These are phyloP conservation scores for Cytospora mali DNA, from an alignment of 2,329 filamentous ascomycete species.

Conservation along the genomic window DNA sequence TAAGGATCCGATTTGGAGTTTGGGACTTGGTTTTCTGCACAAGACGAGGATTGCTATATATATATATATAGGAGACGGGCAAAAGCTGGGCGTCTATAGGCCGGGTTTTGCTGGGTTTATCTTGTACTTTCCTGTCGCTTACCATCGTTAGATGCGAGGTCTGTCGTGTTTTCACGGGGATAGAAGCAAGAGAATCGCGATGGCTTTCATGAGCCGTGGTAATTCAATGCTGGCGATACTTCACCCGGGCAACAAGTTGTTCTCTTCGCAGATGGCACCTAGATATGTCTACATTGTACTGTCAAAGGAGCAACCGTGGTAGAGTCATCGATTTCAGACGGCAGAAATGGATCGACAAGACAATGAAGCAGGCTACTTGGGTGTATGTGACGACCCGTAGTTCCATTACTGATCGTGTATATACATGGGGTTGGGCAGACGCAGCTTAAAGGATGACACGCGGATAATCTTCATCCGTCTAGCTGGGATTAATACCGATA, in stretches of 20 bases:
- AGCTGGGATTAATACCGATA: background rate
- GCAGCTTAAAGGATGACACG: background rate
- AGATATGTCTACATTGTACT: background rate
- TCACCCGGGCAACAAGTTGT: background rate
- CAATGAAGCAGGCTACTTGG: background rate
- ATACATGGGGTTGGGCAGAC: too few species aligned
- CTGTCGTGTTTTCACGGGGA: background rate
- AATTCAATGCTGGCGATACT: background rate
- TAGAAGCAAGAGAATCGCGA: background rate
- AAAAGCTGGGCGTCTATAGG: slow-evolving; percentile 13
- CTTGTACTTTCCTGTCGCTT: slow-evolving; percentile 8
- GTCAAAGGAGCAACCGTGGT: too few species aligned
- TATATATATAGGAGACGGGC: slow-evolving; percentile 5
- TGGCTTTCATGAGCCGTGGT: background rate
- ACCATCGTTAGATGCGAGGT: slow-evolving; percentile 1
- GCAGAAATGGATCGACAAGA: background rate
- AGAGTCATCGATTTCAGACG: too few species aligned
- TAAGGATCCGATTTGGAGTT: slow-evolving; percentile 21
- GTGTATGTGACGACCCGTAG: too few species aligned
- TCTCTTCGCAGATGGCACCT: background rate
- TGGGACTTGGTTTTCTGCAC: slow-evolving; percentile 7
- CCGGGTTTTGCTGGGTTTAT: slow-evolving; percentile 4
- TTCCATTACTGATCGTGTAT: too few species aligned
- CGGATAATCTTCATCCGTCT: background rate
- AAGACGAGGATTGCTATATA: slow-evolving; percentile 13